These are phyloP conservation scores for Jackrogersella minutella DNA, from an alignment of 495 filamentous ascomycete species.

Conservation along the genomic window DNA sequence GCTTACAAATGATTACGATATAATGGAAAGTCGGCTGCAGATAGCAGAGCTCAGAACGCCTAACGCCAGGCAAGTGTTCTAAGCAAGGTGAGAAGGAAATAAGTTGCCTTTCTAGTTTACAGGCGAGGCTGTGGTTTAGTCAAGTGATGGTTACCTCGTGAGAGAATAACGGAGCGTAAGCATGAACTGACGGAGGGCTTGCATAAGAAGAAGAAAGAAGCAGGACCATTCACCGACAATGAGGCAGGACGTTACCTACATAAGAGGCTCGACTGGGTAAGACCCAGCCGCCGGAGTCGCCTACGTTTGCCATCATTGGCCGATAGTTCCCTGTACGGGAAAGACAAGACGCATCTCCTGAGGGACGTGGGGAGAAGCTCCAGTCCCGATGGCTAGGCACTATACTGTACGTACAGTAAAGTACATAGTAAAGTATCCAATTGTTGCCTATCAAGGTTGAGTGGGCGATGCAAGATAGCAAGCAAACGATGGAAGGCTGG, in stretches of 20 bases:
- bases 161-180: slow-evolving; percentile 17
- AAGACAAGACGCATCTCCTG: slow-evolving; percentile 25
- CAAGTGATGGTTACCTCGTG: not conserved
- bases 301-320: slow-evolving; percentile 33
- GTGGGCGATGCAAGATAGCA: slow-evolving; percentile 17
- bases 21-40: slow-evolving; percentile 4
- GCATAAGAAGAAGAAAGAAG: slow-evolving; percentile 14
- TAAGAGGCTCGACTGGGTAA: slow-evolving; percentile 34
- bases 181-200: slow-evolving; percentile 25
- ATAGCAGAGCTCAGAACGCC: slow-evolving; percentile 20
- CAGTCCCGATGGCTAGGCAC: slow-evolving; percentile 21
- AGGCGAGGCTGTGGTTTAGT: slow-evolving; percentile 9
- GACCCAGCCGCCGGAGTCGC: slow-evolving; percentile 25
- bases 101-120: slow-evolving; percentile 12
- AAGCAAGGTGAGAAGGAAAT: slow-evolving; percentile 11
- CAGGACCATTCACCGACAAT: slow-evolving; percentile 36
- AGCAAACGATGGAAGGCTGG: slow-evolving; percentile 19
- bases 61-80: slow-evolving; percentile 26
- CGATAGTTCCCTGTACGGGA: slow-evolving; percentile 14
- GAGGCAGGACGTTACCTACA: slow-evolving; percentile 25
- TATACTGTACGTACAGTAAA: slow-evolving; percentile 10
- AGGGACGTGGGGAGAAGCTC: slow-evolving; percentile 25
- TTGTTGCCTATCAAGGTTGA: slow-evolving; percentile 11
- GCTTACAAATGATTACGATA: slow-evolving; percentile 20
- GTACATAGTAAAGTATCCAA: no score